A percentile compares a stretch with the other conserved stretches of the same genome.
These are phyloP conservation scores for Ustilaginoidea virens DNA, from an alignment of 2,329 filamentous ascomycete species.

Conservation along the genomic window DNA sequence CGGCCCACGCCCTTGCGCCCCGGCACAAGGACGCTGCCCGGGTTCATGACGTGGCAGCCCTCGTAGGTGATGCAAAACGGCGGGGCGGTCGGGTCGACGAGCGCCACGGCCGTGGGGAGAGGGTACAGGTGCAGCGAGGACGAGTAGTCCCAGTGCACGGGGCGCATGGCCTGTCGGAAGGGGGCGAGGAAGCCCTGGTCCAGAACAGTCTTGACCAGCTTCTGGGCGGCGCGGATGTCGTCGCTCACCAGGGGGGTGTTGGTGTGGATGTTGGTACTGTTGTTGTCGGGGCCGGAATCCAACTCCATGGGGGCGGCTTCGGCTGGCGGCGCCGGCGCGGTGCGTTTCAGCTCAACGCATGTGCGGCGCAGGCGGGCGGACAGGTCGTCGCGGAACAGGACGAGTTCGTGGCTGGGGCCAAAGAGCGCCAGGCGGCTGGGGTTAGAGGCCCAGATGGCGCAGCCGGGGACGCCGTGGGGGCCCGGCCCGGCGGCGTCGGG, in stretches of 20 bases:
- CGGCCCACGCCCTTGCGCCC: slow-evolving; percentile 53
- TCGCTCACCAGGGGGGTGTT: slow-evolving; percentile 15
- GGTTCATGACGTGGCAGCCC: slow-evolving; percentile 92
- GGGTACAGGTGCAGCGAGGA: slow-evolving; percentile 70
- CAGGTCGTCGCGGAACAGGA: slow-evolving; percentile 78
- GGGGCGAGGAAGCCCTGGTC: slow-evolving; percentile 83
- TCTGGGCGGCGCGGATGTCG: slow-evolving; percentile 47
- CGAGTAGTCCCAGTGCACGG: slow-evolving; percentile 81
- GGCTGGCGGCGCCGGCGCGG: slow-evolving; percentile 9
- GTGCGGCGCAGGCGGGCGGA: slow-evolving; percentile 63
- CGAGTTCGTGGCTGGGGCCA: slow-evolving; percentile 74
- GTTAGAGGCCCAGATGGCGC: slow-evolving; percentile 78
- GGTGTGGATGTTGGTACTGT: slow-evolving; percentile 6
- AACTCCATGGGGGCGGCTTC: slow-evolving; percentile 23
- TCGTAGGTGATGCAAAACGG: slow-evolving; percentile 85
- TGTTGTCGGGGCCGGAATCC: slow-evolving; percentile 15
- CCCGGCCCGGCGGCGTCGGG: slow-evolving; percentile 38
- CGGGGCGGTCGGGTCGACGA: slow-evolving; percentile 69
- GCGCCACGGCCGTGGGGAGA: slow-evolving; percentile 65
- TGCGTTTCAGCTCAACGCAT: slow-evolving; percentile 51
- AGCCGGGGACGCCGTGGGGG: slow-evolving; percentile 24
- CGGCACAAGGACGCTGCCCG: slow-evolving; percentile 57
- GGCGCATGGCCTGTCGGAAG: slow-evolving; percentile 64
- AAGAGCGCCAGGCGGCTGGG: slow-evolving; percentile 72
- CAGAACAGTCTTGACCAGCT: slow-evolving; percentile 78